Conservation (phyloP, 129 eudicot genomes). For the Ambrosia artemisiifolia region DNA sequence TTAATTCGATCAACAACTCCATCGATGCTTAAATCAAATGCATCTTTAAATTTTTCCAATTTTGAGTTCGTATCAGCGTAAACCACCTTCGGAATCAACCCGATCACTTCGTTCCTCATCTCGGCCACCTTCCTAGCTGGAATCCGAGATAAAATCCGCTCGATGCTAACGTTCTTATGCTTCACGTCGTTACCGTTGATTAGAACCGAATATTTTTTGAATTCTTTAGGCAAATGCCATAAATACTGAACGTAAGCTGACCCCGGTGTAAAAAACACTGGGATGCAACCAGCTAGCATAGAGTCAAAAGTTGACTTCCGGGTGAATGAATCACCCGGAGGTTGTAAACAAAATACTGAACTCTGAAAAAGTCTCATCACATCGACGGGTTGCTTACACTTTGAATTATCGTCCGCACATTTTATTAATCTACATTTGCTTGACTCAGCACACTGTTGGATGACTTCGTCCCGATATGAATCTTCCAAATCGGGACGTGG, state of each 20-base stretch:
- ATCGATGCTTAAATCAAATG: constrained; percentile 63
- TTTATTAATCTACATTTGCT: constrained; percentile 48
- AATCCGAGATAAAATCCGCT: constrained; percentile 39
- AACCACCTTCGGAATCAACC: constrained; percentile 56
- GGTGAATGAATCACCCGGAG: constrained; percentile 82
- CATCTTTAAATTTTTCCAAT: constrained; percentile 51
- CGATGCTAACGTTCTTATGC: constrained; percentile 50
- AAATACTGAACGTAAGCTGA: constrained; percentile 80
- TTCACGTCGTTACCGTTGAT: constrained; percentile 58
- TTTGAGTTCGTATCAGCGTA: constrained; percentile 67
- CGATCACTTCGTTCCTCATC: constrained; percentile 72
- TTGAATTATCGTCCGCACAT: constrained; percentile 38
- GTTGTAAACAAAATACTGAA: constrained; percentile 71
- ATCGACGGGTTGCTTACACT: constrained; percentile 50
- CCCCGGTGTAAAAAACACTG: constrained; percentile 78
- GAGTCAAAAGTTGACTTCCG: constrained; percentile 85
- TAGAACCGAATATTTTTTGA: constrained; percentile 59
- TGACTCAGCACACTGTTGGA: constrained; percentile 40
- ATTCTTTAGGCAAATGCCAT: constrained; percentile 79
- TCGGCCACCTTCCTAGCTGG: constrained; percentile 28
- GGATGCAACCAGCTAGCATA: constrained; percentile 88
- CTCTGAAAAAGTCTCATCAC: constrained; percentile 59
- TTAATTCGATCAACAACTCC: constrained; percentile 59
- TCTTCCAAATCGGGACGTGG: constrained; percentile 52
- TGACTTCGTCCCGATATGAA: constrained; percentile 60